Evolutionary conservation across 2,329 filamentous ascomycete species (phyloP).

Genomic region (Aureobasidium sp.): DNA sequence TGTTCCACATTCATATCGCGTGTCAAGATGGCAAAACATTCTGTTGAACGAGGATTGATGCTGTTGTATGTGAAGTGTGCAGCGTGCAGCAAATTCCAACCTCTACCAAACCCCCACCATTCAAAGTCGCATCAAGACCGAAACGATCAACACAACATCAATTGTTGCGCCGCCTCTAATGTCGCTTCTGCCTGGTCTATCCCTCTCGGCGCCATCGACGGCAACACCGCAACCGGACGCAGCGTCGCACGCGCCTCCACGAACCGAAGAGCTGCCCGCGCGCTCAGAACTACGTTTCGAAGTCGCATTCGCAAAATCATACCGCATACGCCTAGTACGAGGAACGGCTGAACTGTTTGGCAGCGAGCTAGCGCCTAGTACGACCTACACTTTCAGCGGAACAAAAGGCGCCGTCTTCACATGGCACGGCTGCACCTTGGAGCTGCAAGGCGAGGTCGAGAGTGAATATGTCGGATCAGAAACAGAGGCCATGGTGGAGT

Average conservation of each 20-base stretch:
- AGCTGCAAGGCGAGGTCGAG: constrained; percentile 62
- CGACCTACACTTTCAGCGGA: constrained; percentile 71
- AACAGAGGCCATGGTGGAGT: constrained; percentile 64
- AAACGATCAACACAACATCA: not conserved
- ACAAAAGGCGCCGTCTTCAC: constrained; percentile 83
- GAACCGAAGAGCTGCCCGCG: constrained; percentile 35
- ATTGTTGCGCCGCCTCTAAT: not conserved
- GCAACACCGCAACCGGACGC: constrained; percentile 14
- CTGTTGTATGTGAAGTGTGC: not conserved
- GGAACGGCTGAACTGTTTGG: constrained; percentile 92
- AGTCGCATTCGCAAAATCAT: constrained; percentile 25
- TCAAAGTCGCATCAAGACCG: not conserved
- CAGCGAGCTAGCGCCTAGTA: constrained; percentile 76
- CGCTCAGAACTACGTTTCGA: constrained; percentile 38
- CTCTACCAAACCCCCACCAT: not conserved
- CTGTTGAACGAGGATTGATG: not conserved
- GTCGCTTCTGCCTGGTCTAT: constrained; percentile 35
- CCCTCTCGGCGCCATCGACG: constrained; percentile 27
- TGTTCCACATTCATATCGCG: not conserved
- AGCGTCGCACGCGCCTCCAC: constrained; percentile 21
- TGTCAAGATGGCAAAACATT: not conserved
- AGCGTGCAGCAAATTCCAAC: not conserved
- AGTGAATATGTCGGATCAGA: constrained; percentile 65
- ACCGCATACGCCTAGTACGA: constrained; percentile 52
- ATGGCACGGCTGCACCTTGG: constrained; percentile 81